Percentiles rank a stretch among this genome's conserved stretches.
phyloP scores from a whole-genome alignment of 805 yeast species.

The Candida tibetensis region DNA sequence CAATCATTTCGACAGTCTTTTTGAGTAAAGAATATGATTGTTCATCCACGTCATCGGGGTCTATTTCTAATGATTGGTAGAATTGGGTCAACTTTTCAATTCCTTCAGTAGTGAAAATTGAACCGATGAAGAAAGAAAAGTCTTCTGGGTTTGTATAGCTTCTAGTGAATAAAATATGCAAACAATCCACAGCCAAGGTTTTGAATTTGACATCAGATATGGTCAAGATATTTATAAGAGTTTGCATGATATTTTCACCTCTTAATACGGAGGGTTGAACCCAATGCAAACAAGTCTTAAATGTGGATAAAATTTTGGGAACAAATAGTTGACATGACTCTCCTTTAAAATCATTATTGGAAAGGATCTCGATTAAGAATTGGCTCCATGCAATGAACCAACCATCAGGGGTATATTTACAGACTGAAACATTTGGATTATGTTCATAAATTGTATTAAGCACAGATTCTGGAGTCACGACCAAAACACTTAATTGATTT shows the following conservation, averaged over 20 bases:
- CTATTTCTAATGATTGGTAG: slow-evolving; percentile 56
- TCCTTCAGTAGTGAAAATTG: slow-evolving; percentile 74
- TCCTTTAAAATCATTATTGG: slow-evolving; percentile 26
- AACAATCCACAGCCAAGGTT: slow-evolving; percentile 83
- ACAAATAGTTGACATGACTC: slow-evolving; percentile 44
- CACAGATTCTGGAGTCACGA: slow-evolving; percentile 68
- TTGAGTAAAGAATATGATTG: slow-evolving; percentile 76
- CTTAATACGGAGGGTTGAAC: slow-evolving; percentile 73
- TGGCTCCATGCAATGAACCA: slow-evolving; percentile 79
- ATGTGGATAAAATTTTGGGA: slow-evolving; percentile 69
- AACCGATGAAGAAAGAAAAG: slow-evolving; percentile 73
- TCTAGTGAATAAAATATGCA: slow-evolving; percentile 85
- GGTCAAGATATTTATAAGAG: slow-evolving; percentile 58
- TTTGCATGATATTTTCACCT: slow-evolving; percentile 59
- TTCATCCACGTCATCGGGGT: slow-evolving; percentile 75
- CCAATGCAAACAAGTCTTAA: slow-evolving; percentile 92
- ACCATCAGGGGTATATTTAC: slow-evolving; percentile 73
- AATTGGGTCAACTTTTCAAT: slow-evolving; percentile 64
- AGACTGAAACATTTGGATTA: slow-evolving; percentile 57
- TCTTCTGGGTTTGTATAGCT: slow-evolving; percentile 63
- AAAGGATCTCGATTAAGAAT: slow-evolving; percentile 33
- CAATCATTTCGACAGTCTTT: slow-evolving; percentile 91
- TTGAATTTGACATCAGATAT: slow-evolving; percentile 64
- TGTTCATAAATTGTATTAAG: slow-evolving; percentile 62
- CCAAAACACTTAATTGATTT: slow-evolving; percentile 79